Conservation (phyloP, 2,329 filamentous ascomycete genomes). For the Hymenoscyphus albidus region DNA sequence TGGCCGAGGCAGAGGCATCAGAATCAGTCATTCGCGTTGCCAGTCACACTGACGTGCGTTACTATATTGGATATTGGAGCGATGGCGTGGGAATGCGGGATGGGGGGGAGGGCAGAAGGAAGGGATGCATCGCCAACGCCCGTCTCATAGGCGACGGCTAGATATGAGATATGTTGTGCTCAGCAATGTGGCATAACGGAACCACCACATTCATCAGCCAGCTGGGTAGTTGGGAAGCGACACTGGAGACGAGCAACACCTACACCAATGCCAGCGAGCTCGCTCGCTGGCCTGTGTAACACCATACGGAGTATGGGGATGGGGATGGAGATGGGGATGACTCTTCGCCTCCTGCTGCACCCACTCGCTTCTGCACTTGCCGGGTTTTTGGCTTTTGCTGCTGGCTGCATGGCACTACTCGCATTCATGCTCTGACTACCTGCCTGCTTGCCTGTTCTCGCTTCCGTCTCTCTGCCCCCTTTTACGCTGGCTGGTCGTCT, state of each 20-base stretch:
- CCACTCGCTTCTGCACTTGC: not conserved
- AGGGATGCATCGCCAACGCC: constrained; percentile 3
- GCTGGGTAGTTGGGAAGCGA: constrained; percentile 1
- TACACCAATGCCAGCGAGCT: not conserved
- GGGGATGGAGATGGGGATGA: not conserved
- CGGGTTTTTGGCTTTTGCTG: not conserved
- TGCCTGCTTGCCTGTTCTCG: no score
- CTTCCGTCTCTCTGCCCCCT: not conserved
- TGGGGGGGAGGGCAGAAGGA: not conserved
- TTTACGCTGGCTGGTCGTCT: not conserved
- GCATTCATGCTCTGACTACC: no score
- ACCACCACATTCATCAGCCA: constrained; percentile 12
- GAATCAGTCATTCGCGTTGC: constrained; percentile 4
- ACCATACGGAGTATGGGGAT: not conserved
- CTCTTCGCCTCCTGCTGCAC: not conserved
- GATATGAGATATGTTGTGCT: constrained; percentile 7
- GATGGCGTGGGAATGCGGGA: constrained; percentile 5
- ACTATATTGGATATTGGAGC: constrained; percentile 4
- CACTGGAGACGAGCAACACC: not conserved
- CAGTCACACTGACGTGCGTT: constrained; percentile 15
- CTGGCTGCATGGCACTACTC: not conserved
- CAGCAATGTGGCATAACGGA: not conserved
- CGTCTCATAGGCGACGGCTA: constrained; percentile 21
- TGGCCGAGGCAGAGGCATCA: not conserved
- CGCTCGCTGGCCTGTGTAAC: not conserved